Evolutionary conservation across 306 rosid genomes (phyloP).

Genomic region (Vigna reflexopilosa): DNA sequence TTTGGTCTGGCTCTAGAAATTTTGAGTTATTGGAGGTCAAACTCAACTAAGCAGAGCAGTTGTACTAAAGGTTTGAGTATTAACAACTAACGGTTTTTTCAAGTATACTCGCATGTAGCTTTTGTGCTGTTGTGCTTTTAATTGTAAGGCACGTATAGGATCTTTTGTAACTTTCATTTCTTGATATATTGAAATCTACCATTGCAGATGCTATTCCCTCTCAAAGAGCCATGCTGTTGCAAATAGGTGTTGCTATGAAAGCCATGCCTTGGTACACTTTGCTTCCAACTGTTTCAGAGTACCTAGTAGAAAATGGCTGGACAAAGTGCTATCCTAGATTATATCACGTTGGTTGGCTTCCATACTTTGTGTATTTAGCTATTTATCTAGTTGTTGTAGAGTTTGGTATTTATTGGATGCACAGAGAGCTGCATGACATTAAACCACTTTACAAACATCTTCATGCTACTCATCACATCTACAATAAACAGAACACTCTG

Average conservation of each 20-base stretch:
- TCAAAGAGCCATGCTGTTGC: constrained; percentile 78
- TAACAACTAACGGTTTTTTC: not conserved
- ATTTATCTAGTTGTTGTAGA: constrained; percentile 72
- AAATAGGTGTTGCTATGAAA: constrained; percentile 82
- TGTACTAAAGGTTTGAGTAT: not conserved
- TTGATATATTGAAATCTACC: constrained; percentile 41
- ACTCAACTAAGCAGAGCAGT: constrained; percentile 4
- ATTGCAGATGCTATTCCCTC: constrained; percentile 86
- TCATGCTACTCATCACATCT: constrained; percentile 89
- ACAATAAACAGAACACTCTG: constrained; percentile 93
- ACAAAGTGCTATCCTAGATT: constrained; percentile 75
- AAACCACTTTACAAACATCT: constrained; percentile 93
- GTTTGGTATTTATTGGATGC: constrained; percentile 96
- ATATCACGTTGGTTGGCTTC: constrained; percentile 62
- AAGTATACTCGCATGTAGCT: not conserved
- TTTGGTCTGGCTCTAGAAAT: constrained; percentile 28
- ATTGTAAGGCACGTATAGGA: not conserved
- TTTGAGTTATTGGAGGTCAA: not conserved
- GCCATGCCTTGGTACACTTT: constrained; percentile 89
- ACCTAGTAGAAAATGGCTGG: constrained; percentile 83
- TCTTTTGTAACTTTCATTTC: constrained; percentile 5
- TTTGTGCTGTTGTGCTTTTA: not conserved
- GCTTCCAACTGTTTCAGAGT: constrained; percentile 83
- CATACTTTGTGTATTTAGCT: constrained; percentile 61
- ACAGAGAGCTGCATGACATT: constrained; percentile 89